phyloP scores from a whole-genome alignment of 345 rosid species.

The Adansonia digitata region DNA sequence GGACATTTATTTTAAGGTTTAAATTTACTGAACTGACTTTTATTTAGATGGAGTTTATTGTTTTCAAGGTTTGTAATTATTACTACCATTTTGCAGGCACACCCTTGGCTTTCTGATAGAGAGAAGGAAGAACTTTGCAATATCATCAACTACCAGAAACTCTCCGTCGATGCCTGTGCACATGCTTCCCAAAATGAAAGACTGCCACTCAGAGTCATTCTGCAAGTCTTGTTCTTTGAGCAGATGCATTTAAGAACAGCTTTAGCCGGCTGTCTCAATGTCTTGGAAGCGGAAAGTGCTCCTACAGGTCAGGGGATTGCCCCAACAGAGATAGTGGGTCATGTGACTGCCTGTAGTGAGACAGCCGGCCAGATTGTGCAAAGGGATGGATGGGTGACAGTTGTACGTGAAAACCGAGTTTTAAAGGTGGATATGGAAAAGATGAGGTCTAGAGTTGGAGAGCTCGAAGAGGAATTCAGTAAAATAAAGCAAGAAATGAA shows the following conservation, averaged over 20 bases:
- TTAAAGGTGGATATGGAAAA: conserved; percentile 79
- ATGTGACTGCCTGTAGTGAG: conserved; percentile 26
- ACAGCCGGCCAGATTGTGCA: conserved; percentile 57
- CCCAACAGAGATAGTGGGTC: conserved; percentile 6
- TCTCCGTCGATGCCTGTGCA: conserved; percentile 92
- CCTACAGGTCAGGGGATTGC: conserved; percentile 23
- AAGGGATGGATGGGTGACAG: conserved; percentile 90
- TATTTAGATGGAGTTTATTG: conserved; percentile 10
- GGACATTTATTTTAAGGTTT: conserved; percentile 91
- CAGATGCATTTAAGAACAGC: conserved; percentile 93
- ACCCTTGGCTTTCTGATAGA: conserved; percentile 85
- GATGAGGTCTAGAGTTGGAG: conserved; percentile 84
- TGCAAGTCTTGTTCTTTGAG: conserved; percentile 90
- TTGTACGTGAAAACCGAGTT: conserved; percentile 82
- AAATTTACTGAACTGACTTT: conserved; percentile 16
- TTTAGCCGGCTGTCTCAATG: conserved; percentile 67
- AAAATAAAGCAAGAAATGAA: conserved; percentile 80
- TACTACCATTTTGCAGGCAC: conserved; percentile 60
- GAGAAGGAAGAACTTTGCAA: conserved; percentile 92
- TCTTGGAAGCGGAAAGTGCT: conserved; percentile 56
- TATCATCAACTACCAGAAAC: conserved; percentile 76
- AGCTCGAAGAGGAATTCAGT: conserved; percentile 78
- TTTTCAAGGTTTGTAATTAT: conserved; percentile 13
- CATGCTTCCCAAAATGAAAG: conserved; percentile 96
- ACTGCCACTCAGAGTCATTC: conserved; percentile 80